These are phyloP conservation scores for Oenanthe javanica DNA, from an alignment of 140 eudicot species.

Conservation along the genomic window DNA sequence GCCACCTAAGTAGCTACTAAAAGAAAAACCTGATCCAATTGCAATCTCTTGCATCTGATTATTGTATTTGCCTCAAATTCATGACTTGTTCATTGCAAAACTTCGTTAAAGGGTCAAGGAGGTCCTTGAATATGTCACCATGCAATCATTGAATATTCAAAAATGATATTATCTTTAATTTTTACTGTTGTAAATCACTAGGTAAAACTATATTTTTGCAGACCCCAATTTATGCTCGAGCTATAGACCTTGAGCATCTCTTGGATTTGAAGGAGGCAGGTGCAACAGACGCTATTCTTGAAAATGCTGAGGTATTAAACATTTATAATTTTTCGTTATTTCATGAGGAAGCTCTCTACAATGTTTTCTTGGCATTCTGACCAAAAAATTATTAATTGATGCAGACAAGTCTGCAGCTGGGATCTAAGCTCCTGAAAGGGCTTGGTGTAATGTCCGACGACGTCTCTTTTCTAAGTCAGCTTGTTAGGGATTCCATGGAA, in stretches of 20 bases:
- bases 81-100: background rate
- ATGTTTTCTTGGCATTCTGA: conserved; percentile 5
- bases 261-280: conserved; percentile 83
- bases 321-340: background rate
- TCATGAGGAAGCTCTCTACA: background rate
- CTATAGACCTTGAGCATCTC: conserved; percentile 74
- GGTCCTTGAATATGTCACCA: background rate
- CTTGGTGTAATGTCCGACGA: conserved; percentile 96
- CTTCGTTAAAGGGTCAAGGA: background rate
- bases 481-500: conserved; percentile 87
- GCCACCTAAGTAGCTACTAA: background rate
- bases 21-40: background rate
- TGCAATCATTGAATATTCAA: background rate
- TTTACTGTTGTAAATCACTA: background rate
- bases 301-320: conserved; percentile 70
- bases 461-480: conserved; percentile 68
- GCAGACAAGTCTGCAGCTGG: conserved; percentile 97
- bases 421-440: conserved; percentile 89
- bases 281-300: conserved; percentile 94
- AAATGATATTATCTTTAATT: background rate
- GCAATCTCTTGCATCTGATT: background rate
- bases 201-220: conserved; percentile 20
- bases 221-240: conserved; percentile 87
- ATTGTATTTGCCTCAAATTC: background rate
- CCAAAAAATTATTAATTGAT: background rate